Evolutionary conservation across 495 filamentous ascomycete species (phyloP), one percentile per base, ranked within the genome.

Genomic region (Gamarada debralockiae): DNA sequence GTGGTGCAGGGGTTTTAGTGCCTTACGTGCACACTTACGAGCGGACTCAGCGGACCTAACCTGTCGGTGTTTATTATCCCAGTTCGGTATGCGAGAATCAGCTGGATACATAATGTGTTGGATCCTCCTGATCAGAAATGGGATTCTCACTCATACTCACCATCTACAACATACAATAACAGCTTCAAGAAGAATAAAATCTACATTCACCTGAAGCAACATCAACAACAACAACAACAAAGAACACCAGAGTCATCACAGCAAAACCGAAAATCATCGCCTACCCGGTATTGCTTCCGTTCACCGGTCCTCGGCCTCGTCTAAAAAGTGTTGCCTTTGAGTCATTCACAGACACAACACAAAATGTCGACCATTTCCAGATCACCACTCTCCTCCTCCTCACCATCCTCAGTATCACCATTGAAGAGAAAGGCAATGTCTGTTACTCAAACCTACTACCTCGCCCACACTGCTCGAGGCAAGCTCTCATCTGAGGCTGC

Each of bases 381-480:
- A 58, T 55, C 69, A 52, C 49, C 63, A 57, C 49, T 56, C 15
- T 58, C 52, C 34, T 23, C 59, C 37, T 57, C 55, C 46, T 56
- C 59, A 29, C n/a, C n/a, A n/a, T n/a, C n/a, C n/a, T 43, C 56
- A 18, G 25, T 39, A 22, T 58, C 59, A 15, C 60, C 59, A 57
- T 48, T 59, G 23, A 64, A 69, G 62, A 65, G 69, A 64, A 72
- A 83, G 61, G 92, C 87, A 75, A 97, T 98, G 93, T 90, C 84
- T 67, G 84, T 97, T 72, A 91, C 93, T 3, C 89, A 97, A 74
- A 97, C 92, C 56, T 97, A 96, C 84, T 95, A 89, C 76, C 84
- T 97, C 61, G 93, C 95, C 65, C 89, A 95, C 78, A 90, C 90
- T 71, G 93, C 93, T 67, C 83, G 93, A 61, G 85, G 83, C 67